Base-by-base conservation (phyloP, 106 monocot genomes). In the Gastrodia elata region DNA sequence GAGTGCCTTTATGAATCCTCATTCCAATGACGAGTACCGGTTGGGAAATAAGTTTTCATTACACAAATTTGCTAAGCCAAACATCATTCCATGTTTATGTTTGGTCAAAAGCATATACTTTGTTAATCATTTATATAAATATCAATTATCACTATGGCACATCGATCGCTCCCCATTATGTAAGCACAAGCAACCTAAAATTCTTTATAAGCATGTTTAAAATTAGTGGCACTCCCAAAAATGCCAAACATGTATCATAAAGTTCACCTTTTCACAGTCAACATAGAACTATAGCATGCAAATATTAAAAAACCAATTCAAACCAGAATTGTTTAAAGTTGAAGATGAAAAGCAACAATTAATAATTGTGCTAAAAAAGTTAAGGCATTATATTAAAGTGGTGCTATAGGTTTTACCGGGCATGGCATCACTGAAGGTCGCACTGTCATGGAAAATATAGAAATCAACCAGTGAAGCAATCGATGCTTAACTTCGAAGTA, bases 361-460 rank as follows among this genome's bases (percentile, higher is more conserved):
- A 52, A 20, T 20, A 52, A 20, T 20, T 52, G 18, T 52, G n/a
- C n/a, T 52, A n/a, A 4, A 3, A 52, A 52, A 52, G 18, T 52
- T 8, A 52, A 48, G 22, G 49, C 49, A 52, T 52, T n/a, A 52
- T n/a, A 52, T 52, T 52, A 52, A 52, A 52, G 49, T 4, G 4
- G 20, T n/a, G 18, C 22, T 3, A 22, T 22, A 52, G 22, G 22
- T 22, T 52, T 30, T 61, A 61, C 61, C 61, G 8, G 26, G 28
- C 27, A 61, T 61, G 61, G 30, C 61, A 61, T 61, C 30, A 28
- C 61, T 61, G 61, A 61, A 61, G 61, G 2, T n/a, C 49, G 49
- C 8, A 4, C 49, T 61, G 61, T 61, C 61, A 61, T 8, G 1
- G 28, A 25, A 61, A 28, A 61, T 61, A 28, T 28, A 61, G 28